Base-by-base conservation (phyloP, 2,329 filamentous ascomycete species). In the Dothideomycetidae sp. region DNA sequence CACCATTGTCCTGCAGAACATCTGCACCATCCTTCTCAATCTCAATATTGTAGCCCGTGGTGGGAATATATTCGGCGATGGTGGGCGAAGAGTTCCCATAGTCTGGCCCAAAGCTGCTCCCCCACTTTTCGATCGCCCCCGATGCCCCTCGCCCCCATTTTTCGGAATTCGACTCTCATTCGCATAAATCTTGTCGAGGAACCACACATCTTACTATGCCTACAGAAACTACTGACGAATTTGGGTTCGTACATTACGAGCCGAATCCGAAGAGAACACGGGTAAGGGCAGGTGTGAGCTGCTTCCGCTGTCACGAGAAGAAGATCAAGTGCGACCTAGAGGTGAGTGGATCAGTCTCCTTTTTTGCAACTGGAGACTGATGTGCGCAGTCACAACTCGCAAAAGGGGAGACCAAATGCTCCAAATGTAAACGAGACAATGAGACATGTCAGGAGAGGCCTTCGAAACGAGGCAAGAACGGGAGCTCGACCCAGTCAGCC, bases 1-100 rank as follows among this genome's bases (percentile, higher is more conserved):
- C 44, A 2, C 54, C 56, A 10, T 50, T 46, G 7, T 57, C 53
- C 29, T 47, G 31, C 1, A 63, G 44, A 17, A 62, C 55, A 28
- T 56, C 51, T 26, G 44, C 42, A 5, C 57, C 48, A 39, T 53
- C 51, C 23, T 49, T 48, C 3, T 46, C 42, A n/a, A 44, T 44
- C 21, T 52, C 37, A 4, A 46, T 50, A 2, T 45, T 44, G 1
- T 50, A 46, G 15, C 42, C 43, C 3, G 44, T 46, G 17, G 39
- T 42, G 29, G 51, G 44, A 10, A 42, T 36, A n/a, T 42, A 37
- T 5, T 18, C 18, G 26, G 42, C 38, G 3, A 51, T 49, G 3
- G 28, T 32, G 2, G 54, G 52, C 1, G 49, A 39, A 32, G 42
- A 44, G 29, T 57, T 54, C 37, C 47, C 42, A 42, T 42, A 56